Conservation (phyloP, 176 grass and related monocot genomes). For the Poa pratensis region DNA sequence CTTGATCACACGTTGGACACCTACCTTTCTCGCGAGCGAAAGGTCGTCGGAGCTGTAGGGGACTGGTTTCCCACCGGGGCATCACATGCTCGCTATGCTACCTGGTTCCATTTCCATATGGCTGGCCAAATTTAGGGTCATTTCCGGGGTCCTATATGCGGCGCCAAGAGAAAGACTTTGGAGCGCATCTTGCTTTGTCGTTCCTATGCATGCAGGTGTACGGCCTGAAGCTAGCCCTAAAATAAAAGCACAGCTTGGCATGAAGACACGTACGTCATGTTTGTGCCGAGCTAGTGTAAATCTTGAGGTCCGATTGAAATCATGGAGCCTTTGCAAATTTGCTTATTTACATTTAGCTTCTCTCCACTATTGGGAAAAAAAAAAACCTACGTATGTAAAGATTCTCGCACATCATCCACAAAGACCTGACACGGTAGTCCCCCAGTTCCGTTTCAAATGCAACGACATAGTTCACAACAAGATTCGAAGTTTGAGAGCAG, state of each 20-base stretch:
- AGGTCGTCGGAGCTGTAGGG: slow-evolving; percentile 60
- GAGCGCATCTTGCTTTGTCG: neutral
- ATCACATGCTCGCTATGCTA: slow-evolving; percentile 48
- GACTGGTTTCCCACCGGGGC: slow-evolving; percentile 63
- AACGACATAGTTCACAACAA: no score
- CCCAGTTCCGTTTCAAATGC: no score
- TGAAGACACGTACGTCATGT: neutral
- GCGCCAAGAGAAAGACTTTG: slow-evolving; percentile 32
- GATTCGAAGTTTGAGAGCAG: no score
- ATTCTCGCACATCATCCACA: no score
- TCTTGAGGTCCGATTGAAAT: neutral
- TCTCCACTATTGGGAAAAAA: no score
- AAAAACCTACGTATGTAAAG: no score
- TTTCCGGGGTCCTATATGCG: slow-evolving; percentile 38
- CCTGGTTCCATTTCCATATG: slow-evolving; percentile 46
- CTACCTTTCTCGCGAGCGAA: neutral
- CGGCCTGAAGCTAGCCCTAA: neutral
- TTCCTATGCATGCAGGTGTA: neutral
- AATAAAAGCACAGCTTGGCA: no score
- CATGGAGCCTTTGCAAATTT: neutral
- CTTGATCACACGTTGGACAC: slow-evolving; percentile 27
- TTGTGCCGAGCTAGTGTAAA: neutral
- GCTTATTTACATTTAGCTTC: no score
- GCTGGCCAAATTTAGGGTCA: slow-evolving; percentile 38
- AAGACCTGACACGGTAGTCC: no score